Evolutionary conservation across 345 rosid species (phyloP).

Genomic region (Murraya paniculata): DNA sequence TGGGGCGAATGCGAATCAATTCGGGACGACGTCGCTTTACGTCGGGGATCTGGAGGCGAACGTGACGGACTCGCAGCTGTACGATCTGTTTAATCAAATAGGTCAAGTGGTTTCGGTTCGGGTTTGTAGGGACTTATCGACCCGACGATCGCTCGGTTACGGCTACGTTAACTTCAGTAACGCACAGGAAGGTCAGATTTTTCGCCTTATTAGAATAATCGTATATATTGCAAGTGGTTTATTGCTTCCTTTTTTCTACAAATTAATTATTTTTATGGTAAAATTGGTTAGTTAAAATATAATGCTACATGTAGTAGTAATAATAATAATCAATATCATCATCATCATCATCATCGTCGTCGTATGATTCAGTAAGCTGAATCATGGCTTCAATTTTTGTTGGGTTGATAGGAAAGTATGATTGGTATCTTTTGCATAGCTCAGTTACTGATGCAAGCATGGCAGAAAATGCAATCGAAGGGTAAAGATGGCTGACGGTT

Average conservation of each 20-base stretch:
- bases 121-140: constrained; percentile 70
- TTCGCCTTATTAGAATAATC: neutral
- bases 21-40: constrained; percentile 75
- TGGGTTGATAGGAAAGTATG: neutral
- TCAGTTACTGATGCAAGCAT: neutral
- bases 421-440: neutral
- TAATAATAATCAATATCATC: too few species aligned
- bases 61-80: constrained; percentile 79
- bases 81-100: constrained; percentile 74
- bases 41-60: constrained; percentile 87
- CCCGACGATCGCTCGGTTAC: constrained; percentile 83
- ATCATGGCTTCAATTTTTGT: neutral
- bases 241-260: neutral
- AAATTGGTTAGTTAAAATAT: neutral
- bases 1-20: constrained; percentile 35
- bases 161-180: constrained; percentile 82
- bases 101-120: constrained; percentile 86
- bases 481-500: neutral
- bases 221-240: neutral
- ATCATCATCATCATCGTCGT: too few species aligned
- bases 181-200: constrained; percentile 62
- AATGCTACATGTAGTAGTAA: too few species aligned
- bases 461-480: neutral
- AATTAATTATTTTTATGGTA: neutral
- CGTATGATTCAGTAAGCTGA: too few species aligned